Evolutionary conservation across 495 filamentous ascomycete genomes (phyloP).

Genomic region (Podospora pseudopauciseta): DNA sequence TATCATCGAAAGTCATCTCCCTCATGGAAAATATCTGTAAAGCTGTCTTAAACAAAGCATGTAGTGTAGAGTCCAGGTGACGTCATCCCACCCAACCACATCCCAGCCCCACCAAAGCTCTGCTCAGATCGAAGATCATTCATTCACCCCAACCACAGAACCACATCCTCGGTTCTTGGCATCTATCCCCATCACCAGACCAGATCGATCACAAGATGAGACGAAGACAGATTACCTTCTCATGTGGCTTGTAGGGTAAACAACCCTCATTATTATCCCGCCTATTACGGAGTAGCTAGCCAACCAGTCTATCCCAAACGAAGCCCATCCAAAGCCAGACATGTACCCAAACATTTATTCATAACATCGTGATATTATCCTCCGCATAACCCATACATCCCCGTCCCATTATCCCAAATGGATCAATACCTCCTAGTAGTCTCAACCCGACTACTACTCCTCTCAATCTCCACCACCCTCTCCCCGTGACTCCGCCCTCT

Average conservation of each 20-base stretch:
- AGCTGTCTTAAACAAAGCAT: neutral
- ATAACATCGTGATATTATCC: neutral
- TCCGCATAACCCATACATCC: neutral
- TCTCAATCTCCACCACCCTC: constrained; percentile 15
- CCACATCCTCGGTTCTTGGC: neutral
- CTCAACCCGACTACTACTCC: constrained; percentile 12
- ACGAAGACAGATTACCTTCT: neutral
- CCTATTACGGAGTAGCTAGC: neutral
- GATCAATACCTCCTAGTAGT: neutral
- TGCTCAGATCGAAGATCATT: neutral
- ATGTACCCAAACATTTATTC: neutral
- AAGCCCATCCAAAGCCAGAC: neutral
- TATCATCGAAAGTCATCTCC: too few relatives aligned
- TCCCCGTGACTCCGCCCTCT: neutral
- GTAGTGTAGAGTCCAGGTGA: neutral
- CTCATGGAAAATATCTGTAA: too few relatives aligned
- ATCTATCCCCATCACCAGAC: neutral
- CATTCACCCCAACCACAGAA: neutral
- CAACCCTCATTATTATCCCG: neutral
- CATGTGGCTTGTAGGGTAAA: neutral
- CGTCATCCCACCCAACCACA: neutral
- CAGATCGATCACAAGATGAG: neutral
- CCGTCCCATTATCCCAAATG: neutral
- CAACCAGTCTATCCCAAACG: neutral
- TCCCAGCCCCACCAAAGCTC: neutral